These are phyloP conservation scores for Bruguiera hainesii DNA, from an alignment of 441 rosid genomes.

Conservation along the genomic window DNA sequence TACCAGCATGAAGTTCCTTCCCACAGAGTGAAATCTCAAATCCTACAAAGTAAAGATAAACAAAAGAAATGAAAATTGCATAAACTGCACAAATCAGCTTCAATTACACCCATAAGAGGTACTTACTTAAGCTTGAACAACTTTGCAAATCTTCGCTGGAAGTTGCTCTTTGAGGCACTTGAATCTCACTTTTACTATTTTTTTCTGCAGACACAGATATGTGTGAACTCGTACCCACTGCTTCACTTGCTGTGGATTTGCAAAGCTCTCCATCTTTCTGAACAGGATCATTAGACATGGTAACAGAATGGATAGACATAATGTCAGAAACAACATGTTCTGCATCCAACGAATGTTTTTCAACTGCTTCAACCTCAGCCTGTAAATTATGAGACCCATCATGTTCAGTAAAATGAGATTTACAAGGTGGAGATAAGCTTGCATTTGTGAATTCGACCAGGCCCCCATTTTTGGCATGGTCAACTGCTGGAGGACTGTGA, in stretches of 20 bases:
- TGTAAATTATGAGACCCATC: constrained; percentile 17
- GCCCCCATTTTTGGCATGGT: constrained; percentile 29
- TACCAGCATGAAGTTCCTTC: constrained; percentile 61
- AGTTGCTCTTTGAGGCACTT: constrained; percentile 31
- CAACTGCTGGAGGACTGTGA: constrained; percentile 24
- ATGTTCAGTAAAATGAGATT: constrained; percentile 19
- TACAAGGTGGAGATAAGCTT: constrained; percentile 18
- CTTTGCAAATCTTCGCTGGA: constrained; percentile 27
- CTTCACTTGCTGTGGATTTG: constrained; percentile 32
- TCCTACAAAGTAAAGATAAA: constrained; percentile 41
- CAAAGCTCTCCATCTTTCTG: constrained; percentile 30
- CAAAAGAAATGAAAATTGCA: constrained; percentile 12
- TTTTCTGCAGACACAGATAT: constrained; percentile 26
- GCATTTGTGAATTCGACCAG: constrained; percentile 19
- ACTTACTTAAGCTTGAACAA: constrained; percentile 39
- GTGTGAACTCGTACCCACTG: constrained; percentile 20
- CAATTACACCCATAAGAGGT: constrained; percentile 4
- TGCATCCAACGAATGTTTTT: constrained; percentile 14
- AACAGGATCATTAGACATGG: constrained; percentile 23
- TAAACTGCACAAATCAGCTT: constrained; percentile 17
- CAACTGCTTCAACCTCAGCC: constrained; percentile 19
- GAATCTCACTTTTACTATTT: constrained; percentile 24
- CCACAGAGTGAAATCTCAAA: constrained; percentile 80
- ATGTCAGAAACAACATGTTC: constrained; percentile 24
- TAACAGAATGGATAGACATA: constrained; percentile 26